Percentiles rank a stretch among this genome's conserved stretches.
Conservation (phyloP, 2,329 filamentous ascomycete species). For the Claviceps monticola region DNA sequence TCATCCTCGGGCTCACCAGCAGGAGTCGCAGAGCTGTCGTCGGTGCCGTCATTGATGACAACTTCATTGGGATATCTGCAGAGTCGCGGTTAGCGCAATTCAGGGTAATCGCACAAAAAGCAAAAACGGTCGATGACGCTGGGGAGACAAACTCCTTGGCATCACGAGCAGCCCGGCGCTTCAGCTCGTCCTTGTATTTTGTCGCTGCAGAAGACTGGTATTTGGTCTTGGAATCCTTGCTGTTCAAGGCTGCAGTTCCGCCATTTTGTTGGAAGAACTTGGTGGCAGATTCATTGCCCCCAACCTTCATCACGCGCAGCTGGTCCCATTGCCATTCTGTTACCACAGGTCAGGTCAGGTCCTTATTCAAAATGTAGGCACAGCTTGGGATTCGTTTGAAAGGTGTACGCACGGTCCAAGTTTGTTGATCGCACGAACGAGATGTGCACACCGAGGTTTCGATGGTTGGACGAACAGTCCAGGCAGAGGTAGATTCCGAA, state of each 20-base stretch:
- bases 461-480: conserved; percentile 93
- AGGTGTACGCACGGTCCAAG: conserved; percentile 67
- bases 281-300: conserved; percentile 93
- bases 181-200: conserved; percentile 97
- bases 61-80: conserved; percentile 72
- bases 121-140: background rate
- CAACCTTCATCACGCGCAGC: conserved; percentile 92
- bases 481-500: conserved; percentile 97
- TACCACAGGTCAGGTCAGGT: conserved; percentile 4
- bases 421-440: conserved; percentile 98
- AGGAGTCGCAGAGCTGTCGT: conserved; percentile 61
- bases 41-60: conserved; percentile 61
- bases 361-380: conserved; percentile 3
- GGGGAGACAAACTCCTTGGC: conserved; percentile 55
- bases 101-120: background rate
- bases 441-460: conserved; percentile 96
- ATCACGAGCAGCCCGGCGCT: conserved; percentile 70
- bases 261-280: conserved; percentile 98
- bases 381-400: background rate
- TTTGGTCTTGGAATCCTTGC: conserved; percentile 94
- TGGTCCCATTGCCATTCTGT: conserved; percentile 98
- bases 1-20: conserved; percentile 79
- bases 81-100: conserved; percentile 12
- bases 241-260: conserved; percentile 81
- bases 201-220: conserved; percentile 86